Evolutionary conservation across 2,329 filamentous ascomycete genomes (phyloP).

Genomic region (Neonectria sp.): DNA sequence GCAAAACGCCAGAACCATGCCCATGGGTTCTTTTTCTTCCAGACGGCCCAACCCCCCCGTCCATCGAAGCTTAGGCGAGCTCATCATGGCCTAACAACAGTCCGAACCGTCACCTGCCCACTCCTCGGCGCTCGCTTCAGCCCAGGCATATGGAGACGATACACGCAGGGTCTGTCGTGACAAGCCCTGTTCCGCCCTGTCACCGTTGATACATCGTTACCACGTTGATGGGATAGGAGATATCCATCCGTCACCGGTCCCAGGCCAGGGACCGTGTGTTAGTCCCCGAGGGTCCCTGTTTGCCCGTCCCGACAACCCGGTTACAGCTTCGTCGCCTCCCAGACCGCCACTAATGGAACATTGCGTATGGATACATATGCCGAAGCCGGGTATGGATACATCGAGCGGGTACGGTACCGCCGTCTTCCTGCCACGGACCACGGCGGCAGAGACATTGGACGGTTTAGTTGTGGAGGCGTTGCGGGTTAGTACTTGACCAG

Average conservation of each 20-base stretch:
- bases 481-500: constrained; percentile 16
- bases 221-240: not conserved
- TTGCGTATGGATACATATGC: not conserved
- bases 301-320: constrained; percentile 41
- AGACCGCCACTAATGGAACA: not conserved
- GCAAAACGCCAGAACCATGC: constrained; percentile 13
- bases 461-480: constrained; percentile 26
- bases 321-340: constrained; percentile 17
- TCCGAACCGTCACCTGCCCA: not conserved
- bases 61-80: constrained; percentile 24
- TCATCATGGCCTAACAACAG: constrained; percentile 17
- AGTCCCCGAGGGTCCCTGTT: constrained; percentile 26
- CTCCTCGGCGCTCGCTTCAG: constrained; percentile 27
- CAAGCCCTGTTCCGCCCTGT: not conserved
- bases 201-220: not conserved
- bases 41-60: not conserved
- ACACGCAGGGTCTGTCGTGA: not conserved
- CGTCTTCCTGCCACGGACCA: not conserved
- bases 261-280: constrained; percentile 24
- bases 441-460: constrained; percentile 6
- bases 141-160: constrained; percentile 22
- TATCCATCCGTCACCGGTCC: constrained; percentile 26
- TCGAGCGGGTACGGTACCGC: constrained; percentile 5
- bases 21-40: constrained; percentile 22
- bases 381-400: not conserved